Evolutionary conservation across 192 early-diverging fungal genomes (phyloP).

Genomic region (Entomortierella chlamydospora): DNA sequence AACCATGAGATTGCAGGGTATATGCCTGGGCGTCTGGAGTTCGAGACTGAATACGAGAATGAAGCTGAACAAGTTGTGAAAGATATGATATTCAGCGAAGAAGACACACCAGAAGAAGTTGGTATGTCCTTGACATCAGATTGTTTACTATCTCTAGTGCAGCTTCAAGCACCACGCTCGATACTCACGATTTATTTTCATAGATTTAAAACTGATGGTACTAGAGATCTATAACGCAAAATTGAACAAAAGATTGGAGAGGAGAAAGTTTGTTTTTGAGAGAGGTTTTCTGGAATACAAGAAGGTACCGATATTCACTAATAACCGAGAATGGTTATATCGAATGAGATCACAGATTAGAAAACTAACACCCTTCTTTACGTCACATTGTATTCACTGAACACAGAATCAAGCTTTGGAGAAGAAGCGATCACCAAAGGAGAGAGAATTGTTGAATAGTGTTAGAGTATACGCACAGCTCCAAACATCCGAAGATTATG

Average conservation of each 20-base stretch:
- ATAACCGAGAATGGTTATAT: too few relatives aligned
- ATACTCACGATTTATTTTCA: not conserved
- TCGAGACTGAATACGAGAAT: conserved; percentile 96
- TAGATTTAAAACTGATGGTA: conserved; percentile 89
- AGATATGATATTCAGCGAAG: conserved; percentile 92
- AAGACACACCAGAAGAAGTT: conserved; percentile 86
- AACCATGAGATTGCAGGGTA: conserved; percentile 98
- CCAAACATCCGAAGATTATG: conserved; percentile 85
- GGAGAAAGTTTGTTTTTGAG: conserved; percentile 93
- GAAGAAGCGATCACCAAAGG: conserved; percentile 87
- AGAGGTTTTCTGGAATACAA: conserved; percentile 88
- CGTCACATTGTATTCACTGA: not conserved
- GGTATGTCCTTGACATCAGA: too few relatives aligned
- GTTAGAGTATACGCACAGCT: conserved; percentile 90
- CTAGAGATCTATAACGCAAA: conserved; percentile 94
- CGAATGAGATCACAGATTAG: too few relatives aligned
- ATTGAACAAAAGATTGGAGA: conserved; percentile 82
- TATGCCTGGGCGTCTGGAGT: conserved; percentile 97
- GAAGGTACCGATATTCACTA: conserved; percentile 57
- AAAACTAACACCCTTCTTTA: not conserved
- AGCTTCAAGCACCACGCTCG: too few relatives aligned
- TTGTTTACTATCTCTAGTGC: too few relatives aligned
- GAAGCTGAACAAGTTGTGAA: conserved; percentile 96
- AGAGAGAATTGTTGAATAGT: conserved; percentile 84
- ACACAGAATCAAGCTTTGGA: conserved; percentile 74